A percentile compares a stretch with the other conserved stretches of the same genome.
These are phyloP conservation scores for Penicillium sp. DNA, from an alignment of 2,329 filamentous ascomycete species.

Conservation along the genomic window DNA sequence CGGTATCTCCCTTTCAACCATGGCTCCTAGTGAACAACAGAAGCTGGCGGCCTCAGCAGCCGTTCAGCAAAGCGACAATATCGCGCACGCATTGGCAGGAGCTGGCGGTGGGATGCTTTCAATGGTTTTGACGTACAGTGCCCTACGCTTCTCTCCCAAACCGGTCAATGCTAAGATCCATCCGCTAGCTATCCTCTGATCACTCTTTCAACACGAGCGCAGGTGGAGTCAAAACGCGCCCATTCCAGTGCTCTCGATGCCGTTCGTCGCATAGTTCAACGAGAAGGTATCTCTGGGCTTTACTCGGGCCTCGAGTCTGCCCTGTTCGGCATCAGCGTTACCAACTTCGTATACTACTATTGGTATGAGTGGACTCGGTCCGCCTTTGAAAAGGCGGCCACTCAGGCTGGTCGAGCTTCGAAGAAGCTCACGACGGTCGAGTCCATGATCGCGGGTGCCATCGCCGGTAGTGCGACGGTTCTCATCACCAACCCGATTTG, in stretches of 20 bases:
- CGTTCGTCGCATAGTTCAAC: slow-evolving; percentile 77
- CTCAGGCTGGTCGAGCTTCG: slow-evolving; percentile 63
- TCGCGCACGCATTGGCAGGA: slow-evolving; percentile 88
- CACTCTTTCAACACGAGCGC: slow-evolving; percentile 91
- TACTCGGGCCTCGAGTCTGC: slow-evolving; percentile 92
- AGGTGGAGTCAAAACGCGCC: slow-evolving; percentile 93
- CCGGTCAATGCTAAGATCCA: slow-evolving; percentile 9
- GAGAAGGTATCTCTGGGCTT: slow-evolving; percentile 81
- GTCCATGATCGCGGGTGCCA: slow-evolving; percentile 88
- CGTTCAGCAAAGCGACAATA: slow-evolving; percentile 86
- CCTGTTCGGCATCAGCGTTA: slow-evolving; percentile 94
- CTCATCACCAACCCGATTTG: slow-evolving; percentile 97
- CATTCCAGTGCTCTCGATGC: slow-evolving; percentile 79
- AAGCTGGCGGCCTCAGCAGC: slow-evolving; percentile 54
- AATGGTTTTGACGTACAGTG: slow-evolving; percentile 79
- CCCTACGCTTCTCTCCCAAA: slow-evolving; percentile 6
- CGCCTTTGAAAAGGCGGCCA: slow-evolving; percentile 71
- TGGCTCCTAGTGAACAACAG: slow-evolving; percentile 38
- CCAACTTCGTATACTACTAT: slow-evolving; percentile 99
- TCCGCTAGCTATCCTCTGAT: slow-evolving; percentile 78
- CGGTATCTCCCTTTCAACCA: slow-evolving; percentile 16
- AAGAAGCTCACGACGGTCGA: slow-evolving; percentile 86
- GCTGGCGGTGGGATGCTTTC: slow-evolving; percentile 90
- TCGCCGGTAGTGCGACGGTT: slow-evolving; percentile 90
- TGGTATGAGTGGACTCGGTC: slow-evolving; percentile 97